Conservation (phyloP, 495 filamentous ascomycete species). For the Corynascus novoguineensis region DNA sequence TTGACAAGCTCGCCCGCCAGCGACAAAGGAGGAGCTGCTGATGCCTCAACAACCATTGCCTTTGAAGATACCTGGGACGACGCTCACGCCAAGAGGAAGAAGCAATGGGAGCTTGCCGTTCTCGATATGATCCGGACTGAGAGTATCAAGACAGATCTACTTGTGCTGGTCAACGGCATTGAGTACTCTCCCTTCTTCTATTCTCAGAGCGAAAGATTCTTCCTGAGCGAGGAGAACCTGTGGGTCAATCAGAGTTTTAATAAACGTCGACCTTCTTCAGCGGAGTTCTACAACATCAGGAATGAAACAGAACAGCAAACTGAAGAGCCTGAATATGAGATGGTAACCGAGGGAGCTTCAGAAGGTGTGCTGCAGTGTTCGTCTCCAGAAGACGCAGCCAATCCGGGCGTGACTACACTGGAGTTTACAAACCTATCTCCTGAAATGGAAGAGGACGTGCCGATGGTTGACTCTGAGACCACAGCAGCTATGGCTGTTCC, state of each 20-base stretch:
- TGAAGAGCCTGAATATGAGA: not conserved
- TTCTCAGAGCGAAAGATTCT: not conserved
- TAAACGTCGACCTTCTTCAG: not conserved
- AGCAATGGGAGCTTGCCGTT: constrained; percentile 8
- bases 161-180: not conserved
- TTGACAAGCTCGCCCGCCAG: not conserved
- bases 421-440: too few species aligned
- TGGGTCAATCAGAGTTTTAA: not conserved
- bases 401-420: too few species aligned
- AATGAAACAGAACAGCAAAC: not conserved
- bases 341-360: not conserved
- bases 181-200: not conserved
- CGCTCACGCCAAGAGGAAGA: not conserved
- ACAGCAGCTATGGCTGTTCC: too few species aligned
- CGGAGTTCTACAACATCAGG: not conserved
- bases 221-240: constrained; percentile 4
- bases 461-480: not conserved
- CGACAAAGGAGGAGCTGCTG: not conserved
- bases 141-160: constrained; percentile 1
- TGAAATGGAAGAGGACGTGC: too few species aligned
- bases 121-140: constrained; percentile 10
- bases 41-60: not conserved
- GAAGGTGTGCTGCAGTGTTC: too few species aligned
- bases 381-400: not conserved
- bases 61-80: not conserved